These are phyloP conservation scores for Kluyveromyces starmeri DNA, from an alignment of 805 yeast genomes.

Conservation along the genomic window DNA sequence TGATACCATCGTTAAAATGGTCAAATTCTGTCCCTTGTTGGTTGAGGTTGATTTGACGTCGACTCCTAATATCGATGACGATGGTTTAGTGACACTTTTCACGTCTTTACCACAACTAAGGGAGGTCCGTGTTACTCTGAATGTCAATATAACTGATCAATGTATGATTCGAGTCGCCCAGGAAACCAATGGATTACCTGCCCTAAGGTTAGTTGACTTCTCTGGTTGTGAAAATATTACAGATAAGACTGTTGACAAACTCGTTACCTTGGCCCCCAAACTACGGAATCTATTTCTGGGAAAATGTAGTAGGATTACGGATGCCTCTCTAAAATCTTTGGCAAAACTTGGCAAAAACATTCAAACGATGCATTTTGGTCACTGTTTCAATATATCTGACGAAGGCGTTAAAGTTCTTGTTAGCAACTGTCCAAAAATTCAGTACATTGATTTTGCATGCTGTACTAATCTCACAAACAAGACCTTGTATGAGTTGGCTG, in stretches of 20 bases:
- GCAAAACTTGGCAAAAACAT: slow-evolving; percentile 67
- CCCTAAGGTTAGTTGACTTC: slow-evolving; percentile 72
- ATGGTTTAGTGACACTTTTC: slow-evolving; percentile 49
- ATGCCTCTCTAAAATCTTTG: slow-evolving; percentile 62
- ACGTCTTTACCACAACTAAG: slow-evolving; percentile 60
- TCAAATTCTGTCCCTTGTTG: slow-evolving; percentile 63
- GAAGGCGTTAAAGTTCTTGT: slow-evolving; percentile 71
- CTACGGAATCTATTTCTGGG: slow-evolving; percentile 81
- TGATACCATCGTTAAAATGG: slow-evolving; percentile 48
- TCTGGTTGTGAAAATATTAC: slow-evolving; percentile 77
- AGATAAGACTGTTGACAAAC: slow-evolving; percentile 64
- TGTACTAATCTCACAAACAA: slow-evolving; percentile 82
- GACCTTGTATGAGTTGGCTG: slow-evolving; percentile 67
- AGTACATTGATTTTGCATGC: slow-evolving; percentile 91
- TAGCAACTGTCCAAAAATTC: slow-evolving; percentile 71
- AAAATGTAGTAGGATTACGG: slow-evolving; percentile 82
- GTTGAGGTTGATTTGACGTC: slow-evolving; percentile 87
- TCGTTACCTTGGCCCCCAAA: slow-evolving; percentile 73
- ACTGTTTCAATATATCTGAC: slow-evolving; percentile 85
- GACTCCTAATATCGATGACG: slow-evolving; percentile 65
- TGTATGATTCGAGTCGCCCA: slow-evolving; percentile 37
- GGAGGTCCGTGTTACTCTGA: slow-evolving; percentile 75
- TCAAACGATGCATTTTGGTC: slow-evolving; percentile 89
- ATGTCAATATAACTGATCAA: slow-evolving; percentile 57
- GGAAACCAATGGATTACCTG: slow-evolving; percentile 37